These are phyloP conservation scores for Dendrobium huoshanense DNA, from an alignment of 106 monocot genomes.

Conservation along the genomic window DNA sequence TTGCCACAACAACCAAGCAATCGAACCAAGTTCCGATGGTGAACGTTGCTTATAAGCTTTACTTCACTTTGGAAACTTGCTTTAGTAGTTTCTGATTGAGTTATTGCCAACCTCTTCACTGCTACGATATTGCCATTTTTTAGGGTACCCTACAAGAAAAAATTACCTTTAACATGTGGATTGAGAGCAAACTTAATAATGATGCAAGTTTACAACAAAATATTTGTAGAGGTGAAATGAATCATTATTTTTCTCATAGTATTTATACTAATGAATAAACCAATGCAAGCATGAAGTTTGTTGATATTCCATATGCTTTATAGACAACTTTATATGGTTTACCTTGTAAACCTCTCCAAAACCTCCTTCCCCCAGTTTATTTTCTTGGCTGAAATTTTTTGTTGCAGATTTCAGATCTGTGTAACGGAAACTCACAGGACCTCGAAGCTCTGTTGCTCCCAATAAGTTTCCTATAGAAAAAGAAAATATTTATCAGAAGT, in stretches of 20 bases:
- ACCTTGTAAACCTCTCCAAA: conserved; percentile 80
- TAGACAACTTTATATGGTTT: background rate
- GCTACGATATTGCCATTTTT: conserved; percentile 59
- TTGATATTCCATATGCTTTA: background rate
- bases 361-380: conserved; percentile 64
- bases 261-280: background rate
- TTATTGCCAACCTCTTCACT: conserved; percentile 50
- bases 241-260: background rate
- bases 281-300: background rate
- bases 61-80: conserved; percentile 60
- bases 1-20: conserved; percentile 65
- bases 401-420: conserved; percentile 58
- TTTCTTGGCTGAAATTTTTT: conserved; percentile 49
- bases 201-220: background rate
- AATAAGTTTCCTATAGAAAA: conserved; percentile 35
- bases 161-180: background rate
- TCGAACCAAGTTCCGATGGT: conserved; percentile 58
- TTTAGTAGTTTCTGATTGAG: conserved; percentile 23
- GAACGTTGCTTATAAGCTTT: conserved; percentile 75
- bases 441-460: conserved; percentile 55
- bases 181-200: background rate
- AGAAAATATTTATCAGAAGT: background rate
- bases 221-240: background rate
- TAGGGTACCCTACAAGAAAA: conserved; percentile 35
- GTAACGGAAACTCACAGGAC: conserved; percentile 47